phyloP scores from a whole-genome alignment of 148 eudicot genomes.

The Camellia sinensis region DNA sequence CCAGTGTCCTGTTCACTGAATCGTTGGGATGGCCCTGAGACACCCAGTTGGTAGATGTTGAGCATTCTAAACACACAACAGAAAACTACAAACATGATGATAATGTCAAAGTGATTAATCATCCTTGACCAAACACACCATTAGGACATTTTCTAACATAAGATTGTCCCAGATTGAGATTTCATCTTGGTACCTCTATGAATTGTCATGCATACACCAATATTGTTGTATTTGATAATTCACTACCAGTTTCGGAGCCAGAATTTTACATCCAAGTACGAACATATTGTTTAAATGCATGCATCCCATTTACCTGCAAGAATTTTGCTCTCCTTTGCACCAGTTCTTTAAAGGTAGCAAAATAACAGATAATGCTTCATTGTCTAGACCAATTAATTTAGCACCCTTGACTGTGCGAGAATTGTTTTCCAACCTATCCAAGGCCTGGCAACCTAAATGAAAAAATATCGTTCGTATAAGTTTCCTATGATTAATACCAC shows the following conservation, averaged over 20 bases:
- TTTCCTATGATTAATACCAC: not conserved
- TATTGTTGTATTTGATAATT: not conserved
- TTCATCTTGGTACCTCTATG: not conserved
- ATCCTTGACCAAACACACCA: not conserved
- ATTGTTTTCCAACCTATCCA: conserved; percentile 76
- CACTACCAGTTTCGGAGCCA: not conserved
- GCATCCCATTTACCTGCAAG: conserved; percentile 49
- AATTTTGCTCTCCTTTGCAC: conserved; percentile 37
- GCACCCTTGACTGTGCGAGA: conserved; percentile 88
- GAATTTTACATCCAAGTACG: not conserved
- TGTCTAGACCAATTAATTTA: conserved; percentile 75
- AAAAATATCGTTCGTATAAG: not conserved
- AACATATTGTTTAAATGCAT: not conserved
- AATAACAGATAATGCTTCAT: conserved; percentile 63
- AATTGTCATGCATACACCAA: not conserved
- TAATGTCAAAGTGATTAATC: not conserved
- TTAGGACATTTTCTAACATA: not conserved
- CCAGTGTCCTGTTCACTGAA: not conserved
- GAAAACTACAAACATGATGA: not conserved
- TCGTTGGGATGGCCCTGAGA: not conserved
- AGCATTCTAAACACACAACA: not conserved
- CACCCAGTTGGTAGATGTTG: not conserved
- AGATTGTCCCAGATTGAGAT: not conserved
- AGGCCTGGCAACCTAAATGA: conserved; percentile 64
- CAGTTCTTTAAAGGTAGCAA: conserved; percentile 65